A percentile compares a stretch with the other conserved stretches of the same genome.
These are phyloP conservation scores for Tylopilus plumbeoviolaceoides DNA, from an alignment of 768 basidiomycete genomes.

Conservation along the genomic window DNA sequence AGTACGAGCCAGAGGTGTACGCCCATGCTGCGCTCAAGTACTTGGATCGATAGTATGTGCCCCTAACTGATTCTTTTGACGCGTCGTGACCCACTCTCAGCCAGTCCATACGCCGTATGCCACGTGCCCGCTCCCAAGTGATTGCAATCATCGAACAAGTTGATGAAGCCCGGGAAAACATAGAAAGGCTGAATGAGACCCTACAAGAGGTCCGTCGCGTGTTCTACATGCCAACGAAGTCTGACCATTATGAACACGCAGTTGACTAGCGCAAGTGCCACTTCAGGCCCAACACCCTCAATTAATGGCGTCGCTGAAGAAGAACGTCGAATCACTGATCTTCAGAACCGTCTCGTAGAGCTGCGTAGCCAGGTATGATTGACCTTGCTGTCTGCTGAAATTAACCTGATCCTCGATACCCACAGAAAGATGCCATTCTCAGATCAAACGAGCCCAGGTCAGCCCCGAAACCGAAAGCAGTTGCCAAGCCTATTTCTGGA, in stretches of 20 bases:
- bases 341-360: conserved; percentile 40
- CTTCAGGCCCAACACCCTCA: conserved; percentile 21
- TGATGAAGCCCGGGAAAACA: conserved; percentile 33
- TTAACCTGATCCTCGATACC: not conserved
- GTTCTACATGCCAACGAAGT: conserved; percentile 1
- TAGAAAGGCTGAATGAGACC: conserved; percentile 32
- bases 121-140: conserved; percentile 42
- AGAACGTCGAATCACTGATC: conserved; percentile 39
- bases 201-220: conserved; percentile 37
- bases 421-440: conserved; percentile 29
- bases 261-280: conserved; percentile 14
- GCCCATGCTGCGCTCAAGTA: conserved; percentile 73
- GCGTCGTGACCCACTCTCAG: conserved; percentile 34
- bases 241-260: conserved; percentile 3
- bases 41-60: conserved; percentile 69
- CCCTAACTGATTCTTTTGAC: not conserved
- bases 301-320: conserved; percentile 35
- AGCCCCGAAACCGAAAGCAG: conserved; percentile 8
- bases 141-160: conserved; percentile 37
- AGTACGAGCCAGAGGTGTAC: conserved; percentile 71
- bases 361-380: conserved; percentile 36
- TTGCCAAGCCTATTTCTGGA: conserved; percentile 11
- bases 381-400: not conserved
- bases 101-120: conserved; percentile 47
- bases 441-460: conserved; percentile 18